phyloP scores from a whole-genome alignment of 306 rosid species.

The Ziziphus jujuba region DNA sequence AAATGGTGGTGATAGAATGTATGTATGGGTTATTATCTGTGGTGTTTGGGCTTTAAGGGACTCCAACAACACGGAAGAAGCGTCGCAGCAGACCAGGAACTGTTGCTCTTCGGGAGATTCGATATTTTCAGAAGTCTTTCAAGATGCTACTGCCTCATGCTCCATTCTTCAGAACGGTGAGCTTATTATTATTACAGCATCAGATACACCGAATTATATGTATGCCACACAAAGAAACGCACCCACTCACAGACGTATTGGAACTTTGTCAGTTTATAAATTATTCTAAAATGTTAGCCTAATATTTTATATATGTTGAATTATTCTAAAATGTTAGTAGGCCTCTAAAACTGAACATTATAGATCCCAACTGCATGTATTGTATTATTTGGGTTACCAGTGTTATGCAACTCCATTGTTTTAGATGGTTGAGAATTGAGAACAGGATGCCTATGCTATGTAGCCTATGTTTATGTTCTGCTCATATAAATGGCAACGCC shows the following conservation, averaged over 20 bases:
- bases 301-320: background rate
- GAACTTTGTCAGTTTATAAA: background rate
- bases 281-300: background rate
- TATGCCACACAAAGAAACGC: background rate
- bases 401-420: no score
- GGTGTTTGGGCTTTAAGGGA: constrained; percentile 30
- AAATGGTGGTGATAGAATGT: constrained; percentile 10
- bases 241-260: background rate
- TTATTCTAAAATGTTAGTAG: background rate
- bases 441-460: no score
- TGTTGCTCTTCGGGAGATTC: constrained; percentile 76
- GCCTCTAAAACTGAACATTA: background rate
- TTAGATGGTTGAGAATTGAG: no score
- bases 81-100: constrained; percentile 54
- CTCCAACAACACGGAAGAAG: constrained; percentile 32
- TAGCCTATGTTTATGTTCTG: no score
- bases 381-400: background rate
- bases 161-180: constrained; percentile 68
- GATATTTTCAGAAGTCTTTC: constrained; percentile 47
- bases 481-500: no score
- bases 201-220: background rate
- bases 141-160: constrained; percentile 61
- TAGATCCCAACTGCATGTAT: background rate
- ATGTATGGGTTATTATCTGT: background rate
- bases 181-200: constrained; percentile 21